Evolutionary conservation across 768 basidiomycete species (phyloP), one percentile per base, ranked within the genome.

Genomic region (Pleurotus ostreatus): DNA sequence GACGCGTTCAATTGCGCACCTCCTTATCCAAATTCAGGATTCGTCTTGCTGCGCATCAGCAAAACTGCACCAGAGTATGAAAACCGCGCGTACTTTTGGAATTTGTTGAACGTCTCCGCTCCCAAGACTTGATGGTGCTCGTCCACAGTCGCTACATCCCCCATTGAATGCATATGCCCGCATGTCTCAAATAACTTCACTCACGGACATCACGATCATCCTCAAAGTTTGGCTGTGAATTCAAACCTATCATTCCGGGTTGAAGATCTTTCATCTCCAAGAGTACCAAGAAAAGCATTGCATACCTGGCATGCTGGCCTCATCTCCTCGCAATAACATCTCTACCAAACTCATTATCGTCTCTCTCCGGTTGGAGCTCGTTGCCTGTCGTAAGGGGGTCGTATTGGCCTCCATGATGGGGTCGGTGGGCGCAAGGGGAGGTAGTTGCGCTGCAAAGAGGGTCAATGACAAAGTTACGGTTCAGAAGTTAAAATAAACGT

Each of bases 141-240:
- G 51, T 53, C 51, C 51, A 53, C 51, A 41, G 51, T 53, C 15
- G 51, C 51, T 53, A 41, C 20, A 39, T 25, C 13, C 48, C 8
- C 8, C 5, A 34, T 38, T 53, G 39, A 53, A 41, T 37, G 16
- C 9, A 1, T 4, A 23, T n/a, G 38, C 15, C 12, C 30, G 30
- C 30, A 11, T 34, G 30, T 34, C 30, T 34, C 9, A 34, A 34
- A 34, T 34, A 22, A n/a, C 20, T 20, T n/a, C 4, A 53, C 51
- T 53, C 25, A 53, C 51, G 51, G n/a, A 53, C 51, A 41, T 53
- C 51, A 15, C 51, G 51, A 41, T 53, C 51, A 53, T 53, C 51
- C 22, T 53, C 51, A 41, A 53, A 53, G 39, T 53, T 53, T 16
- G 51, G 51, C 39, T 53, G 51, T 41, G 51, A 16, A n/a, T 53